Percentiles rank a stretch among this genome's conserved stretches.
phyloP scores from a whole-genome alignment of 768 basidiomycete species.

The Boletus fagicola region DNA sequence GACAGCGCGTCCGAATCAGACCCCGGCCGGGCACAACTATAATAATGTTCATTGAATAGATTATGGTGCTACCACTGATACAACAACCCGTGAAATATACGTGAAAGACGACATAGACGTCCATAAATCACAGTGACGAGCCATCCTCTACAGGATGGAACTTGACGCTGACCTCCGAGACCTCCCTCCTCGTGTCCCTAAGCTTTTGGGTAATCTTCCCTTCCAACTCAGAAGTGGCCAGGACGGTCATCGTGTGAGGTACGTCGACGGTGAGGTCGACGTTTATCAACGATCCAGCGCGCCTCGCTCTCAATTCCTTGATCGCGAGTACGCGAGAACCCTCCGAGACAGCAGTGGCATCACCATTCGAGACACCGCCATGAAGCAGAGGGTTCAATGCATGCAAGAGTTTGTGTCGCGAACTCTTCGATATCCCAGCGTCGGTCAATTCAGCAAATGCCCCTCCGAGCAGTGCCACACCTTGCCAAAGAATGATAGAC shows the following conservation, averaged over 20 bases:
- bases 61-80: background rate
- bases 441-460: conserved; percentile 84
- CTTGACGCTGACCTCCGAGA: conserved; percentile 68
- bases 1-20: too few relatives aligned
- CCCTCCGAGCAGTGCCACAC: conserved; percentile 59
- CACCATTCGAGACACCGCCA: conserved; percentile 22
- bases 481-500: conserved; percentile 81
- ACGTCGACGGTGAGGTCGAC: conserved; percentile 83
- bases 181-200: conserved; percentile 57
- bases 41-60: background rate
- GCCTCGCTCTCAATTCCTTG: conserved; percentile 64
- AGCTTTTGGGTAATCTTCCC: conserved; percentile 54
- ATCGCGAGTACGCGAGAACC: conserved; percentile 42
- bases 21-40: too few relatives aligned
- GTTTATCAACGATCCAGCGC: conserved; percentile 76
- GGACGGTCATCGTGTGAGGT: conserved; percentile 53
- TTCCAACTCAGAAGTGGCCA: conserved; percentile 60
- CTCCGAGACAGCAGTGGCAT: background rate
- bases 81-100: background rate
- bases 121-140: conserved; percentile 6
- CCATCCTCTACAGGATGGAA: conserved; percentile 46
- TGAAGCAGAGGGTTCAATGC: conserved; percentile 57
- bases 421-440: conserved; percentile 64
- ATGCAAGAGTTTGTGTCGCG: conserved; percentile 50
- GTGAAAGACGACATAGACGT: background rate